Base-by-base conservation (phyloP, 257 asterid genomes). In the Solanum chiquidenum region DNA sequence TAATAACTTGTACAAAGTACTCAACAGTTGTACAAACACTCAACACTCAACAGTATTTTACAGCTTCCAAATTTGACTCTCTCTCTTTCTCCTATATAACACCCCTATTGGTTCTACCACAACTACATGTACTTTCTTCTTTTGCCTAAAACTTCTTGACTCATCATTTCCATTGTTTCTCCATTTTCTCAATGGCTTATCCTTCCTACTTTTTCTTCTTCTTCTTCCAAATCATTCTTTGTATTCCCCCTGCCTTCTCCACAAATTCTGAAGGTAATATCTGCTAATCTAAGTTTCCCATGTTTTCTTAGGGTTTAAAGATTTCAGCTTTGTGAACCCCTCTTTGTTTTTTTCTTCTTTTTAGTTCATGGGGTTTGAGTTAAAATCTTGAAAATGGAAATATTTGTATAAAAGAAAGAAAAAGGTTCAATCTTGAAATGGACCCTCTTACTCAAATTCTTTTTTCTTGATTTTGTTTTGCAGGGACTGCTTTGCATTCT, bases 401-500 rank as follows among this genome's bases (percentile, higher is more conserved):
- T 21, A 8, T 12, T 9, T 80, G 34, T 25, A 42, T 77, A 12
- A 77, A 77, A 2, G 14, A 4, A 25, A 29, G 37, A 13, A 27
- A 79, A 79, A 25, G 64, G 9, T 18, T 44, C 25, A 29, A 80
- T 80, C 85, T 80, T 80, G 85, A 20, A 46, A 46, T 46, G 85
- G 35, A 27, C 25, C 62, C 11, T 42, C 21, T 72, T 9, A 25
- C 40, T 72, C 2, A 16, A 16, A 25, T 21, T 68, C 11, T 60
- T 87, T 23, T 12, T n/a, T 31, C 11, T 40, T 11, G 66, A 76
- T 29, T 12, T 9, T 9, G 7, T 11, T 35, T 75, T 86, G 58
- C 93, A 96, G 99, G 99, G 83, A 94, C 91, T 86, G 99, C 99
- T 1, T 88, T 96, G 85, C 95, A 95, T 93, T 93, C 94, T 89